phyloP scores from a whole-genome alignment of 805 yeast genomes.

The Crinitomyces ghanaensis region DNA sequence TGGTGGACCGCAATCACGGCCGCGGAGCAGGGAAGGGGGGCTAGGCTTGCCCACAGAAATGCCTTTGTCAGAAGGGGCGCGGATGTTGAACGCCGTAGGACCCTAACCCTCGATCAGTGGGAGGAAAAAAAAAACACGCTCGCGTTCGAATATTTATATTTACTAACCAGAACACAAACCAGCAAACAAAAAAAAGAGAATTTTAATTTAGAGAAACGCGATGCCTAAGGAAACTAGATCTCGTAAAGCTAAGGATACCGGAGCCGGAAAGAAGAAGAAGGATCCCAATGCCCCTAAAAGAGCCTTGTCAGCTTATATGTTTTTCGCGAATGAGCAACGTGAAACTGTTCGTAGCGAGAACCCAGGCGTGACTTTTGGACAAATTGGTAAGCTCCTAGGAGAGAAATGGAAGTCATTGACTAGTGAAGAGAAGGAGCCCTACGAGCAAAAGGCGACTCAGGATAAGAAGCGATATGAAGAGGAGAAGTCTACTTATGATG shows the following conservation, averaged over 20 bases:
- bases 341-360: constrained; percentile 90
- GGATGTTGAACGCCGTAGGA: too few species aligned
- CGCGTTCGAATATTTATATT: too few species aligned
- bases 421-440: constrained; percentile 76
- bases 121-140: too few species aligned
- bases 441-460: constrained; percentile 84
- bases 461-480: constrained; percentile 97
- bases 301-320: constrained; percentile 96
- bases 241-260: constrained; percentile 14
- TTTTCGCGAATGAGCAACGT: constrained; percentile 96
- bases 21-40: too few species aligned
- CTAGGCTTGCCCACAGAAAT: too few species aligned
- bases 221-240: constrained; percentile 21
- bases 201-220: too few species aligned
- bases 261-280: constrained; percentile 17
- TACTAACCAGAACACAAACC: too few species aligned
- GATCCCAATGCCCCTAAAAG: constrained; percentile 95
- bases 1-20: too few species aligned
- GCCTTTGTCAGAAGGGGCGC: too few species aligned
- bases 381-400: constrained; percentile 90
- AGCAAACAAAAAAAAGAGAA: too few species aligned
- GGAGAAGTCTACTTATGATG: constrained; percentile 67
- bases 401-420: constrained; percentile 91
- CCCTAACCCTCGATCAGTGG: too few species aligned
- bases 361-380: constrained; percentile 90